Percentiles rank a stretch among this genome's conserved stretches.
Conservation (phyloP, 768 basidiomycete genomes). For the Pleurotus djamor region DNA sequence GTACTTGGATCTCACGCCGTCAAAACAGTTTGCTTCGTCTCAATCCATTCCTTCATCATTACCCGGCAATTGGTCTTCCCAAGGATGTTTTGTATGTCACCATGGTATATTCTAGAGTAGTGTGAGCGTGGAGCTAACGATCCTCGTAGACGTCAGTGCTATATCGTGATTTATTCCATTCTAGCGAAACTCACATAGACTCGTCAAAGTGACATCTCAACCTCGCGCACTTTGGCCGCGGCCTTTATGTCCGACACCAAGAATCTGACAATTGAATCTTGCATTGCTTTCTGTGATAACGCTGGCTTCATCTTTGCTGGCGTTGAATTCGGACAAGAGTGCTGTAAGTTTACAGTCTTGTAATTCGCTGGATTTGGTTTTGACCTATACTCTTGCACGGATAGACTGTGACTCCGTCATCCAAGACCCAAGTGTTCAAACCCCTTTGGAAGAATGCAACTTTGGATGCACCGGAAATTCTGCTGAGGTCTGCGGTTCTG, state of each 20-base stretch:
- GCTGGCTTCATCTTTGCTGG: conserved; percentile 54
- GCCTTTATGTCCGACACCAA: conserved; percentile 33
- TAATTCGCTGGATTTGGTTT: not conserved
- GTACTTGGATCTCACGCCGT: not conserved
- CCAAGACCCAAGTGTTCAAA: conserved; percentile 41
- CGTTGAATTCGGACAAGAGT: conserved; percentile 58
- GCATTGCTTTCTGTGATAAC: conserved; percentile 32
- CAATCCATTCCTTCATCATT: conserved; percentile 27
- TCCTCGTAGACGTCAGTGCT: not conserved
- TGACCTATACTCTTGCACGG: not conserved
- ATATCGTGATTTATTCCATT: not conserved
- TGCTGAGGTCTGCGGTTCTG: conserved; percentile 53
- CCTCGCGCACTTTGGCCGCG: conserved; percentile 50
- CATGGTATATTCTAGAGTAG: not conserved
- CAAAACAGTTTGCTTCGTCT: not conserved
- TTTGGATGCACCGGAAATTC: conserved; percentile 54
- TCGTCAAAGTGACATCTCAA: conserved; percentile 29
- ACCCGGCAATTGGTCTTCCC: conserved; percentile 41
- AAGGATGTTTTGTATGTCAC: conserved; percentile 46
- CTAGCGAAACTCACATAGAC: not conserved
- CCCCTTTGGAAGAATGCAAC: conserved; percentile 45
- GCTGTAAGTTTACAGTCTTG: conserved; percentile 31
- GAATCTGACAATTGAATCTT: conserved; percentile 50
- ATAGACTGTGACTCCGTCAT: conserved; percentile 62
- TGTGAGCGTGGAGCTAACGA: not conserved